A percentile compares a stretch with the other conserved stretches of the same genome.
Conservation (phyloP, 129 eudicot genomes). For the Lonicera japonica region DNA sequence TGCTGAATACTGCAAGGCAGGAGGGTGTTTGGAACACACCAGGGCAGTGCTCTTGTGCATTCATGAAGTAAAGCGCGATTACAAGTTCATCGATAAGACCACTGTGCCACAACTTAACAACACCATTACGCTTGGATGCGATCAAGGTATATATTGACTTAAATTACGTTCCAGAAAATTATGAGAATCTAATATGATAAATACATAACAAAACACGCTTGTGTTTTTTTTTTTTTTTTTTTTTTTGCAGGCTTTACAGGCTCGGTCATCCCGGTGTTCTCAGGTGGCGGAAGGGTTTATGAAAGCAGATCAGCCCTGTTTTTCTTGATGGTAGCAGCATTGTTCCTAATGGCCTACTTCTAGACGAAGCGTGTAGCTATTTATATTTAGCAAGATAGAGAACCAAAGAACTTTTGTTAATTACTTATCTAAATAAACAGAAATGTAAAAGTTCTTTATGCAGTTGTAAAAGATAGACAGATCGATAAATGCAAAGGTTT, state of each 20-base stretch:
- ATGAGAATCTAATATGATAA: neutral
- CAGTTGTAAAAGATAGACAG: no score
- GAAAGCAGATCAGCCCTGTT: neutral
- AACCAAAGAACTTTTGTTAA: no score
- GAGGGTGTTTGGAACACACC: conserved; percentile 22
- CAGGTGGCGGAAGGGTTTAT: conserved; percentile 1
- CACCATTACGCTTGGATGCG: conserved; percentile 12
- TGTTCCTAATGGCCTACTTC: conserved; percentile 5
- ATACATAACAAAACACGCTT: neutral
- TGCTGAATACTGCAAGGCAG: conserved; percentile 9
- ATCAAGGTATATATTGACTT: neutral
- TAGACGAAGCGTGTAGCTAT: no score
- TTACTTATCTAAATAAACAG: no score
- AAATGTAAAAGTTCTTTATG: no score
- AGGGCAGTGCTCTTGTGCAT: conserved; percentile 16
- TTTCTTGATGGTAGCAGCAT: neutral
- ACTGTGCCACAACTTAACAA: conserved; percentile 1
- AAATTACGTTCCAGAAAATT: neutral
- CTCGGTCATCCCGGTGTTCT: neutral
- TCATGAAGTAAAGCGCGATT: conserved; percentile 13
- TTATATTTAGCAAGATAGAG: no score
- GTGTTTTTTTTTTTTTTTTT: no score
- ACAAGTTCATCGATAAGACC: conserved; percentile 8
- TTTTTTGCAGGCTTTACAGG: conserved; percentile 11
- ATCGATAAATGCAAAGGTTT: no score